Evolutionary conservation across 1,284 basidiomycete genomes (phyloP).

Genomic region (Psilocybe mexicana): DNA sequence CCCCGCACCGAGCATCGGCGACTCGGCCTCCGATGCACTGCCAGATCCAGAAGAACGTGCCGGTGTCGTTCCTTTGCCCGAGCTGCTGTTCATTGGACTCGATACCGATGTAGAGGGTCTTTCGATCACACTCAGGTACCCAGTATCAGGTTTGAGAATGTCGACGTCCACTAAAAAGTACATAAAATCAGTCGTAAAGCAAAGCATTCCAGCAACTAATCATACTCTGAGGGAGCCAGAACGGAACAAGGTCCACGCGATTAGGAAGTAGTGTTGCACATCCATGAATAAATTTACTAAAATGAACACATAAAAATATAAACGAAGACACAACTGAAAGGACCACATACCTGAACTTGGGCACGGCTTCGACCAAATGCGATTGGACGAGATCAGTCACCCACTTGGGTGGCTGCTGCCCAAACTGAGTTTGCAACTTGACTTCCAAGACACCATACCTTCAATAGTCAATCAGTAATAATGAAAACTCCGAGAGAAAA

Average conservation of each 20-base stretch:
- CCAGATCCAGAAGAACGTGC: constrained; percentile 38
- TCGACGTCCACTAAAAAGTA: constrained; percentile 79
- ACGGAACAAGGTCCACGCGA: constrained; percentile 96
- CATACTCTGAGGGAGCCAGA: constrained; percentile 96
- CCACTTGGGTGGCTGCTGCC: constrained; percentile 96
- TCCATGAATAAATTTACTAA: constrained; percentile 96
- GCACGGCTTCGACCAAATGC: constrained; percentile 92
- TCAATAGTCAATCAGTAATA: not conserved
- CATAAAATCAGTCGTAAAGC: too few species aligned
- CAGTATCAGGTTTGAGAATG: constrained; percentile 86
- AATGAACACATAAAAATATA: not conserved
- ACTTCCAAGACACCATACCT: constrained; percentile 93
- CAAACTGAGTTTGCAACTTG: constrained; percentile 95
- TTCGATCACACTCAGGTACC: constrained; percentile 78
- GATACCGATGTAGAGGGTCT: constrained; percentile 55
- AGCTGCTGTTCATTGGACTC: constrained; percentile 15
- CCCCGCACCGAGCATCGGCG: constrained; percentile 42
- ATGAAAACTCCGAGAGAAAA: not conserved
- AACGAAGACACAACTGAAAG: not conserved
- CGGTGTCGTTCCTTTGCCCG: constrained; percentile 15
- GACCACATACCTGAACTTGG: constrained; percentile 74
- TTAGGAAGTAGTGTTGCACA: constrained; percentile 92
- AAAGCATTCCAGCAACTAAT: constrained; percentile 3
- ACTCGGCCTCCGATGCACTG: constrained; percentile 38
- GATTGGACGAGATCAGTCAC: constrained; percentile 93